A percentile compares a stretch with the other conserved stretches of the same genome.
Evolutionary conservation across 768 basidiomycete genomes (phyloP).

Genomic region (Mycena amicta): DNA sequence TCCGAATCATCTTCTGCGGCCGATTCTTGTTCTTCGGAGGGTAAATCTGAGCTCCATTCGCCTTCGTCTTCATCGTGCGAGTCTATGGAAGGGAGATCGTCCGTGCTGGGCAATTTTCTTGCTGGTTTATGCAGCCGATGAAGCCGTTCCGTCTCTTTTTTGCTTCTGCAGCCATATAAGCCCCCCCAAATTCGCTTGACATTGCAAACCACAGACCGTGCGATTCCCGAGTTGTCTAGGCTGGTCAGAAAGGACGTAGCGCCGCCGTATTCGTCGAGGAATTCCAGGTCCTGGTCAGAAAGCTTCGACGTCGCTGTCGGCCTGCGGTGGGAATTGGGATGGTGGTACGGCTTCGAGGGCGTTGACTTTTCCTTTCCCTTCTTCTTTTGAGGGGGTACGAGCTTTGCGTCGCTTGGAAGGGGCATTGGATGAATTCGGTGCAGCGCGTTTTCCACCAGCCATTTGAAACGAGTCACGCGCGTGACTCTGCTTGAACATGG

Average conservation of each 20-base stretch:
- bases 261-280: constrained; percentile 65
- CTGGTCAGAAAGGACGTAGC: constrained; percentile 66
- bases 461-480: constrained; percentile 11
- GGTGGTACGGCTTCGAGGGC: constrained; percentile 54
- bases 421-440: constrained; percentile 9
- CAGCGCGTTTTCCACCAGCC: constrained; percentile 23
- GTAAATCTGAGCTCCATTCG: constrained; percentile 49
- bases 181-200: background rate
- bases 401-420: constrained; percentile 67
- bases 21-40: constrained; percentile 37
- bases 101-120: constrained; percentile 43
- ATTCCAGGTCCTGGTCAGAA: constrained; percentile 71
- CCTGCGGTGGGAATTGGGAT: constrained; percentile 65
- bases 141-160: constrained; percentile 76
- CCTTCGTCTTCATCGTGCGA: constrained; percentile 66
- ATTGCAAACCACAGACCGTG: constrained; percentile 45
- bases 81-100: constrained; percentile 70
- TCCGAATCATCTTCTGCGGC: constrained; percentile 50
- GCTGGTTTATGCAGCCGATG: constrained; percentile 66
- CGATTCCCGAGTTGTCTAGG: constrained; percentile 79
- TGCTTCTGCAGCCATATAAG: constrained; percentile 59
- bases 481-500: background rate
- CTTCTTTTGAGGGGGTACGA: constrained; percentile 36
- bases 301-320: constrained; percentile 56
- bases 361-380: constrained; percentile 59